phyloP scores from a whole-genome alignment of 2,329 filamentous ascomycete species.

The Fusarium sp. region DNA sequence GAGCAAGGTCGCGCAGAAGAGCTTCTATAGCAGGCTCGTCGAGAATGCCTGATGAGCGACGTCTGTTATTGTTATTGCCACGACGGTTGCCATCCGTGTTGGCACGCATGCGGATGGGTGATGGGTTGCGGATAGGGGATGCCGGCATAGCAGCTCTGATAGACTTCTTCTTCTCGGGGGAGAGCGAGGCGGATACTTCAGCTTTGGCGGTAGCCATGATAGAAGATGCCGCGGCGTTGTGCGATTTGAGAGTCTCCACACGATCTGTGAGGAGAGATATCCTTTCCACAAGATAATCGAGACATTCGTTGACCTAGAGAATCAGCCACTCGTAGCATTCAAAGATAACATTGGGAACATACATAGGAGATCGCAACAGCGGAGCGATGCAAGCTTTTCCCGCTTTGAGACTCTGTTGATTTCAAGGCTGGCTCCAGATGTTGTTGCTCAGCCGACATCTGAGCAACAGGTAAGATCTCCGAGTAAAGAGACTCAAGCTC shows the following conservation, averaged over 20 bases:
- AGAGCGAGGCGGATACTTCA: constrained; percentile 55
- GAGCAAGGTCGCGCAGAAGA: constrained; percentile 62
- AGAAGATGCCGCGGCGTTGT: constrained; percentile 56
- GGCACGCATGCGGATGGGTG: constrained; percentile 53
- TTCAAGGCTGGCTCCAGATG: constrained; percentile 71
- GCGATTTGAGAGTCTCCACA: constrained; percentile 60
- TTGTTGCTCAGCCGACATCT: constrained; percentile 78
- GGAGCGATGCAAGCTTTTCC: constrained; percentile 59
- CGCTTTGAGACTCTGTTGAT: constrained; percentile 58
- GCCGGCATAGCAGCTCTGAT: constrained; percentile 43
- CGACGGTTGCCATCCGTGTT: constrained; percentile 40
- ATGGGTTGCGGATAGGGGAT: constrained; percentile 54
- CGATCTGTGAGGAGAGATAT: constrained; percentile 57
- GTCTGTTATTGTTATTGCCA: constrained; percentile 35
- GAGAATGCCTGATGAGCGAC: constrained; percentile 55
- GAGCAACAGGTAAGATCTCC: constrained; percentile 76
- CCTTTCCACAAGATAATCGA: constrained; percentile 64
- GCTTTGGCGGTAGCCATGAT: constrained; percentile 59
- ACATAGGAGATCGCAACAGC: constrained; percentile 65
- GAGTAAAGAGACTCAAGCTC: constrained; percentile 78
- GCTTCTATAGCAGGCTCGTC: constrained; percentile 59
- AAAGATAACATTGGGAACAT: constrained; percentile 35
- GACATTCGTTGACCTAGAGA: constrained; percentile 63
- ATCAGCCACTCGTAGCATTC: constrained; percentile 34
- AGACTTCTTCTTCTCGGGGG: constrained; percentile 42